Percentiles rank a stretch among this genome's conserved stretches.
Conservation (phyloP, 78 protist species). For the Dictyostelium firmibasis region DNA sequence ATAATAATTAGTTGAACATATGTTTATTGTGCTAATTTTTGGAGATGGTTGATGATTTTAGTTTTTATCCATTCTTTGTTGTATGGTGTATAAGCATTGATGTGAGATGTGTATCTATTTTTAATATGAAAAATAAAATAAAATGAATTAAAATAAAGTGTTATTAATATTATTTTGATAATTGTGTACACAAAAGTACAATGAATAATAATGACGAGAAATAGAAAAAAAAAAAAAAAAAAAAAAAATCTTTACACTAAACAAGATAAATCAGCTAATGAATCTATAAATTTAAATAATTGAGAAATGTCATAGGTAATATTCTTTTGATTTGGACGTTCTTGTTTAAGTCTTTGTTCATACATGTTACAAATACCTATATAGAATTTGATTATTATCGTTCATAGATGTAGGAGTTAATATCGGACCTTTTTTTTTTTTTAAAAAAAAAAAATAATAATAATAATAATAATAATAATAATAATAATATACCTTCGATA, state of each 20-base stretch:
- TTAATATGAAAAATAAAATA: background rate
- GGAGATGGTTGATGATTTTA: slow-evolving; percentile 43
- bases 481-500: slow-evolving; percentile 21
- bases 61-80: slow-evolving; percentile 74
- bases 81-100: slow-evolving; percentile 67
- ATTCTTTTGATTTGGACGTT: slow-evolving; percentile 55
- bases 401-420: background rate
- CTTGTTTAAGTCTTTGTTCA: slow-evolving; percentile 51
- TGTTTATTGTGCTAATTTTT: slow-evolving; percentile 66
- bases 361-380: slow-evolving; percentile 66
- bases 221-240: no score
- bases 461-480: no score
- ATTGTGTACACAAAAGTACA: no score
- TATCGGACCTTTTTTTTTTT: background rate
- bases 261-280: slow-evolving; percentile 63
- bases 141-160: background rate
- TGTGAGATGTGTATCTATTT: slow-evolving; percentile 14
- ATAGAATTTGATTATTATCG: no score
- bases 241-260: slow-evolving; percentile 11
- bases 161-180: background rate
- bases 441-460: no score
- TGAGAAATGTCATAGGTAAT: slow-evolving; percentile 62
- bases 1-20: background rate
- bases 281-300: slow-evolving; percentile 51
- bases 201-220: no score